Conservation (phyloP, 75 land plant species). For the Pinus taeda region DNA sequence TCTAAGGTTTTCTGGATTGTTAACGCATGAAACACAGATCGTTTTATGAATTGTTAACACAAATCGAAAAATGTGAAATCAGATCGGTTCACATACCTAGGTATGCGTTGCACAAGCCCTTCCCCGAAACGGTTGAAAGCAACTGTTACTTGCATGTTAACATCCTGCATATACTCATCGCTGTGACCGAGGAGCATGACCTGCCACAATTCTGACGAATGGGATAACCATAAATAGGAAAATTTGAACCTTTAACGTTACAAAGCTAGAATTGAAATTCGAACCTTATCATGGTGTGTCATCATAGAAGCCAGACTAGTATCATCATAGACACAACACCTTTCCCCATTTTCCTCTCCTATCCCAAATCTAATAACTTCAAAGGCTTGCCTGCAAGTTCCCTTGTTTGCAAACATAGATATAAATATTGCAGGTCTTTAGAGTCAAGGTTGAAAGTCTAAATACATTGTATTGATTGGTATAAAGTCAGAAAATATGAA, state of each 20-base stretch:
- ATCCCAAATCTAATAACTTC: too few relatives aligned
- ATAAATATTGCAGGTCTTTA: too few relatives aligned
- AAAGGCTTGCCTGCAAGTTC: too few relatives aligned
- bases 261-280: background rate
- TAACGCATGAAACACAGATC: background rate
- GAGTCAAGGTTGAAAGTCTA: too few relatives aligned
- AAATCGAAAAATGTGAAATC: background rate
- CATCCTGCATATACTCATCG: slow-evolving; percentile 50
- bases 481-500: too few relatives aligned
- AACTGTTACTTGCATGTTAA: slow-evolving; percentile 73
- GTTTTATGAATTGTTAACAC: too few relatives aligned
- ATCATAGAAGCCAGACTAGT: too few relatives aligned
- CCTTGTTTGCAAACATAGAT: too few relatives aligned
- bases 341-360: too few relatives aligned
- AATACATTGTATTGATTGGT: too few relatives aligned
- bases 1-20: background rate
- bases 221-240: background rate
- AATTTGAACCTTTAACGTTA: too few relatives aligned
- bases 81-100: slow-evolving; percentile 42
- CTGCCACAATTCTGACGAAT: slow-evolving; percentile 26
- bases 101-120: slow-evolving; percentile 77
- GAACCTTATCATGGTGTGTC: slow-evolving; percentile 84
- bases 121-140: slow-evolving; percentile 78
- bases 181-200: slow-evolving; percentile 70
- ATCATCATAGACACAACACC: too few relatives aligned